phyloP scores from a whole-genome alignment of 306 rosid genomes.

The Castanopsis chinensis region DNA sequence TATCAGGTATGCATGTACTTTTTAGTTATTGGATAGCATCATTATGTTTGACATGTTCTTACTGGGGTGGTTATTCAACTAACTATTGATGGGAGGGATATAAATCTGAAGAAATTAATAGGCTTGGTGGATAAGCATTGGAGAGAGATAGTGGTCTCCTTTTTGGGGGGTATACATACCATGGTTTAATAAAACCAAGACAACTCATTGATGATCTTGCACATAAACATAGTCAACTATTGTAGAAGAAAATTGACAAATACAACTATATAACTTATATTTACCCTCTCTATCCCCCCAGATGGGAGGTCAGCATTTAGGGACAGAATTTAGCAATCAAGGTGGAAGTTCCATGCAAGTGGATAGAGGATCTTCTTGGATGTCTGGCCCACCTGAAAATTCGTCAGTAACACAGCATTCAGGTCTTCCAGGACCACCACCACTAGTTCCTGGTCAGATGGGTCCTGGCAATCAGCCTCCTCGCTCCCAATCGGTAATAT shows the following conservation, averaged over 20 bases:
- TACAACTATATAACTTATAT: background rate
- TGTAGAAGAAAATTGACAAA: background rate
- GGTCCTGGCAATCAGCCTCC: constrained; percentile 59
- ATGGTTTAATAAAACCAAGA: background rate
- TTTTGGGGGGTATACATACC: background rate
- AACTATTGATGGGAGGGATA: background rate
- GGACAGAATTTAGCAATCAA: constrained; percentile 70
- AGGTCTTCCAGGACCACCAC: constrained; percentile 50
- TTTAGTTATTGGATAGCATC: background rate
- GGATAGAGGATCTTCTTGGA: constrained; percentile 77
- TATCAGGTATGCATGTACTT: constrained; percentile 62
- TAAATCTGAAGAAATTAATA: no score
- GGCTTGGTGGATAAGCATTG: no score
- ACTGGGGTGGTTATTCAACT: background rate
- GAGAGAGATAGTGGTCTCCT: no score
- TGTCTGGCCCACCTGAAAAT: constrained; percentile 61
- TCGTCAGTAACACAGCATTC: constrained; percentile 48
- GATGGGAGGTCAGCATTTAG: constrained; percentile 63
- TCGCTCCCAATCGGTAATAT: constrained; percentile 49
- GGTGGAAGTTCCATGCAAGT: constrained; percentile 63
- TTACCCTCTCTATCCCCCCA: constrained; percentile 7
- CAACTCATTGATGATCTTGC: background rate
- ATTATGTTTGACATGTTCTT: constrained; percentile 4
- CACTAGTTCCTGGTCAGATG: constrained; percentile 49
- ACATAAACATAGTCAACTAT: background rate